Evolutionary conservation across 129 eudicot species (phyloP), one percentile per base, ranked within the genome.

Genomic region (Silybum marianum): DNA sequence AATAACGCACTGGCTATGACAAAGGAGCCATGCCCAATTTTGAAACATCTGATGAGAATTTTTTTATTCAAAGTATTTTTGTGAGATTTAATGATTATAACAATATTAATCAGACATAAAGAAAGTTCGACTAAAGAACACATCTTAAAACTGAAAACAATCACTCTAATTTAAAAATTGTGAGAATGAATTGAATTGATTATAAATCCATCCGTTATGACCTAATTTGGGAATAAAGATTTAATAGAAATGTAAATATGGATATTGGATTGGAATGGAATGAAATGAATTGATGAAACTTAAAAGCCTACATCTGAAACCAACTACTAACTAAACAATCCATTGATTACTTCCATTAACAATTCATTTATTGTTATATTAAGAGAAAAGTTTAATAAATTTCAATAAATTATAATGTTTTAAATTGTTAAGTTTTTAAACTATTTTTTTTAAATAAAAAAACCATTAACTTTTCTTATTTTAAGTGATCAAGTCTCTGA

Each of bases 321-420:
- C 85, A 80, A 72, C 78, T 19, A 44, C 54, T 44, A 44, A 81
- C 38, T 19, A 12, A 81, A 32, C 69, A 73, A 65, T 74, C 80
- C 58, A 26, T 36, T 28, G 63, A 63, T 67, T 65, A 75, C 76
- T 48, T 60, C 2, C 39, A 22, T 48, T 71, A 69, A 26, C 72
- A 68, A 82, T 76, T 82, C 26, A 82, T 75, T 75, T 75, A 44
- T 9, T 9, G 0, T 44, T 10, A 11, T 2, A 44, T 11, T n/a
- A n/a, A n/a, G n/a, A n/a, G n/a, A n/a, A n/a, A n/a, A n/a, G n/a
- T n/a, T n/a, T n/a, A n/a, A n/a, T n/a, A n/a, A n/a, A n/a, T n/a
- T n/a, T n/a, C n/a, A n/a, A n/a, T n/a, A n/a, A n/a, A n/a, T n/a
- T n/a, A n/a, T n/a, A n/a, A n/a, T n/a, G n/a, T n/a, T n/a, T n/a